phyloP scores from a whole-genome alignment of 371 early-diverging fungal species.

The Nematocida major region DNA sequence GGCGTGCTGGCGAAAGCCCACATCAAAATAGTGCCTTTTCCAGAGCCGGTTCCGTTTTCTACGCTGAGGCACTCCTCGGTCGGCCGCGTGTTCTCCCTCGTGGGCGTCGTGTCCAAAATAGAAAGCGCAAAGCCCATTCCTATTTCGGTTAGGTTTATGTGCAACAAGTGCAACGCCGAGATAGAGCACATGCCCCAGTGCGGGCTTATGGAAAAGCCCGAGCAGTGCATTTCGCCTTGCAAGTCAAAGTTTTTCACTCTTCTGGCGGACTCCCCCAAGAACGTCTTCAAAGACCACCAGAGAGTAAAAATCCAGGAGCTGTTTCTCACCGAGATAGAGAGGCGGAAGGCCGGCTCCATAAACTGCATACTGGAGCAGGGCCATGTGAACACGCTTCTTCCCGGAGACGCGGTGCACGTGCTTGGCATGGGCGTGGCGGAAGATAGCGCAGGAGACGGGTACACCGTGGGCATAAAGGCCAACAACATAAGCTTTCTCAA shows the following conservation, averaged over 20 bases:
- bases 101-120: constrained; percentile 57
- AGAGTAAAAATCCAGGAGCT: constrained; percentile 61
- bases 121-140: constrained; percentile 51
- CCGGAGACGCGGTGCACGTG: constrained; percentile 61
- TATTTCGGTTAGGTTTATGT: constrained; percentile 53
- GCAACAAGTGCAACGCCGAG: constrained; percentile 59
- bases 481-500: constrained; percentile 58
- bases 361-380: constrained; percentile 54
- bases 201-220: constrained; percentile 54
- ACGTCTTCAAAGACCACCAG: constrained; percentile 53
- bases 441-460: constrained; percentile 46
- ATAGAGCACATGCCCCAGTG: neutral
- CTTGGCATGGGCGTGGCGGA: constrained; percentile 58
- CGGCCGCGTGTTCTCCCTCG: constrained; percentile 49
- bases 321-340: constrained; percentile 16
- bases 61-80: constrained; percentile 5
- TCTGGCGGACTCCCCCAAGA: constrained; percentile 34
- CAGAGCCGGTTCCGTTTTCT: constrained; percentile 14
- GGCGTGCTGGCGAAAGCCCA: neutral
- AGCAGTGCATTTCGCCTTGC: constrained; percentile 50
- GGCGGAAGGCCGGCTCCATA: constrained; percentile 40
- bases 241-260: constrained; percentile 57
- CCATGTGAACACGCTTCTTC: constrained; percentile 58
- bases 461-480: constrained; percentile 53
- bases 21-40: constrained; percentile 11